Evolutionary conservation across 2,329 filamentous ascomycete species (phyloP).

Genomic region (Davidsoniella neocaledoniae): DNA sequence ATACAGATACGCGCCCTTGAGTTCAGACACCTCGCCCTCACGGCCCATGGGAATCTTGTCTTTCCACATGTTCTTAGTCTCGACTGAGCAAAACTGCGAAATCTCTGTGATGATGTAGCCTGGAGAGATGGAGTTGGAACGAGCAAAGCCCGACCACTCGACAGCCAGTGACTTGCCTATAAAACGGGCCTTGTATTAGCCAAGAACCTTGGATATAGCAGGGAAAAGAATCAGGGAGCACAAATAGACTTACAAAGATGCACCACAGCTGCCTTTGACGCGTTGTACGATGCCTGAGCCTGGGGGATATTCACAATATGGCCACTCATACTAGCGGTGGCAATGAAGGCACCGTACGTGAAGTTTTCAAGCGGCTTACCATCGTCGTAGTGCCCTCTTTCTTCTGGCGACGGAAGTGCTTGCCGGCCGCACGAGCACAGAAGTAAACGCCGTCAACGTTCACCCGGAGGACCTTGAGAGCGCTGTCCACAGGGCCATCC

Average conservation of each 20-base stretch:
- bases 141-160: conserved; percentile 61
- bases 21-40: conserved; percentile 54
- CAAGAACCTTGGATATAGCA: background rate
- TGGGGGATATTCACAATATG: conserved; percentile 67
- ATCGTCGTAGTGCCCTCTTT: conserved; percentile 44
- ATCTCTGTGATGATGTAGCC: conserved; percentile 65
- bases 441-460: conserved; percentile 67
- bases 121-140: conserved; percentile 55
- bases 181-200: background rate
- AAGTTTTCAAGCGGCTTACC: conserved; percentile 45
- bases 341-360: conserved; percentile 53
- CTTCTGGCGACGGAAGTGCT: conserved; percentile 55
- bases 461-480: conserved; percentile 49
- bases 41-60: conserved; percentile 24
- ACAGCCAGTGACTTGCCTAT: conserved; percentile 47
- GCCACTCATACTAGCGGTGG: conserved; percentile 63
- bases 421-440: conserved; percentile 53
- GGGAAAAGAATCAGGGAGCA: background rate
- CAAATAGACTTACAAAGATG: conserved; percentile 31
- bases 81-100: conserved; percentile 33
- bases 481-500: conserved; percentile 46
- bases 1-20: conserved; percentile 73
- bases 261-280: conserved; percentile 49
- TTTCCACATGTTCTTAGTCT: conserved; percentile 57
- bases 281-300: conserved; percentile 57